A percentile compares a stretch with the other conserved stretches of the same genome.
Evolutionary conservation across 352 stramenopile species (phyloP).

Genomic region (Phytopythium montanum): DNA sequence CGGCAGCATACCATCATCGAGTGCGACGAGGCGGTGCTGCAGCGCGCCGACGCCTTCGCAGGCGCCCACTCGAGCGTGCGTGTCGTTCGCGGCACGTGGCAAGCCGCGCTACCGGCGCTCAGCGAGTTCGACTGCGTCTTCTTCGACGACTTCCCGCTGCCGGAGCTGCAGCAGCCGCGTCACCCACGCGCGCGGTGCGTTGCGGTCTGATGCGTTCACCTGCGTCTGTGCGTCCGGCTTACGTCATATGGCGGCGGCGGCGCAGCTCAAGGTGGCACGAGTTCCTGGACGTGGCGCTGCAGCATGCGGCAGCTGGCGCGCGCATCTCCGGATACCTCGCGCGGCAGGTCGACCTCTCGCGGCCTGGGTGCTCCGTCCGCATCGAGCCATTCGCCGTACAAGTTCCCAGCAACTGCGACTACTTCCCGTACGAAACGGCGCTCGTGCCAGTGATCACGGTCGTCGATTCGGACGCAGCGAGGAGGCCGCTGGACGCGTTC

Average conservation of each 20-base stretch:
- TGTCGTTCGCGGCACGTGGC: constrained; percentile 68
- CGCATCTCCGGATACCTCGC: constrained; percentile 69
- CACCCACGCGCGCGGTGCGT: not conserved
- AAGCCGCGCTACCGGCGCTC: constrained; percentile 47
- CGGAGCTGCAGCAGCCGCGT: constrained; percentile 28
- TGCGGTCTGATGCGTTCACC: not conserved
- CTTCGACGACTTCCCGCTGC: constrained; percentile 79
- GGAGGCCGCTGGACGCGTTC: not conserved
- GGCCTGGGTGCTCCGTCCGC: constrained; percentile 33
- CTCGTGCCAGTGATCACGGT: constrained; percentile 65
- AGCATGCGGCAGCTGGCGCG: constrained; percentile 40
- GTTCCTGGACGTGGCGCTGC: constrained; percentile 55
- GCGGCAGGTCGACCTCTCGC: constrained; percentile 38
- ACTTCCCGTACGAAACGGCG: constrained; percentile 61
- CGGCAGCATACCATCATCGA: constrained; percentile 74
- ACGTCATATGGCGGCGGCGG: no score
- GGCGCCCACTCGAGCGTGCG: constrained; percentile 23
- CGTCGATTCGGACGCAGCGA: constrained; percentile 20
- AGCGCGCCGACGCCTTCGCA: constrained; percentile 44
- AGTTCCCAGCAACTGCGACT: constrained; percentile 44
- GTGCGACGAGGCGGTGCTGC: constrained; percentile 60
- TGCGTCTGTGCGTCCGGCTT: no score
- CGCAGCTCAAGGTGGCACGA: constrained; percentile 63
- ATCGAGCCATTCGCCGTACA: constrained; percentile 31
- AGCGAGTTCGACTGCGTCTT: constrained; percentile 73